Evolutionary conservation across 305 asterid species (phyloP).

Genomic region (Solanum hybrid): DNA sequence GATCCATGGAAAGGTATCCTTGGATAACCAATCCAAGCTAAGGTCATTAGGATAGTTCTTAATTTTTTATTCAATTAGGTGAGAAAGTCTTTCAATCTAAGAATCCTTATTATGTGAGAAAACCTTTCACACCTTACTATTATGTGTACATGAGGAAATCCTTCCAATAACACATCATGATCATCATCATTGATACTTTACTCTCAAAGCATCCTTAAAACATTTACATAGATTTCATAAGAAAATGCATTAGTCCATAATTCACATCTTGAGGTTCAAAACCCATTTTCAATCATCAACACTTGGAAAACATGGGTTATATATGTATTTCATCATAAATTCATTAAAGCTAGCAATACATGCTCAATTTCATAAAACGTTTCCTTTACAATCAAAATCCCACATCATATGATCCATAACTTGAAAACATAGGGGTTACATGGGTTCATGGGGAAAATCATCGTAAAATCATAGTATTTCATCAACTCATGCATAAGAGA

Average conservation of each 20-base stretch:
- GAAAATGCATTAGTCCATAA: not conserved
- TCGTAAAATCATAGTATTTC: not conserved
- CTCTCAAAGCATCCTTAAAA: not conserved
- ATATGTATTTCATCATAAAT: not conserved
- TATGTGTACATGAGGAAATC: not conserved
- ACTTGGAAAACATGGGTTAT: not conserved
- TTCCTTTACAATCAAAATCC: not conserved
- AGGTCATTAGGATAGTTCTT: not conserved
- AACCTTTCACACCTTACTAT: not conserved
- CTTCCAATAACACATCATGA: not conserved
- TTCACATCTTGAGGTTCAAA: not conserved
- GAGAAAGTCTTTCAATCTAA: not conserved
- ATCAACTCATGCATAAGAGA: not conserved
- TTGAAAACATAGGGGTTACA: not conserved
- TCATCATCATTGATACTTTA: not conserved
- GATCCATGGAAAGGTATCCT: not conserved
- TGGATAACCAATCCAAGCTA: not conserved
- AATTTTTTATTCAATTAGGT: not conserved
- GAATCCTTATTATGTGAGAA: not conserved
- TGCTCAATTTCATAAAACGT: not conserved
- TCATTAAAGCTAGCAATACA: not conserved
- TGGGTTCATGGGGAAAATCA: not conserved
- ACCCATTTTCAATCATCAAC: not conserved
- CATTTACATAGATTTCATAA: not conserved
- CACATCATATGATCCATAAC: not conserved